A percentile compares a stretch with the other conserved stretches of the same genome.
These are phyloP conservation scores for Ensete ventricosum DNA, from an alignment of 176 grass and related monocot species.

Conservation along the genomic window DNA sequence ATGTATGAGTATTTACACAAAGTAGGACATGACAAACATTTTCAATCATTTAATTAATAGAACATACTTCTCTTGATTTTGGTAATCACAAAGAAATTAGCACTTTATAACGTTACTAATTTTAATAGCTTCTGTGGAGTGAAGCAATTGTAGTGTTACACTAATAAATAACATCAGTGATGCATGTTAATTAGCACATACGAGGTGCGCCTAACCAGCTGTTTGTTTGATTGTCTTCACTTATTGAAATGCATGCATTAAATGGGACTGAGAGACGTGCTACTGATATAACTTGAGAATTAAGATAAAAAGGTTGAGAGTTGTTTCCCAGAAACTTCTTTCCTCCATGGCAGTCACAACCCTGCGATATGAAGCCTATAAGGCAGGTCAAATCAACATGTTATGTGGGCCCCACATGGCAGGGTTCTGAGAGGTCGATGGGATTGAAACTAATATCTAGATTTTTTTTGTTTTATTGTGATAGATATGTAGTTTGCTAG, in stretches of 20 bases:
- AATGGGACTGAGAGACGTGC: not conserved
- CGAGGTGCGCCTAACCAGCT: not conserved
- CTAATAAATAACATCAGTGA: not conserved
- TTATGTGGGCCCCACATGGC: not conserved
- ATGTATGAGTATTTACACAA: too few species aligned
- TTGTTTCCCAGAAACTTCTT: not conserved
- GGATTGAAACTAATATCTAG: not conserved
- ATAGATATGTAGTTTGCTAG: not conserved
- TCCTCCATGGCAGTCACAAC: not conserved
- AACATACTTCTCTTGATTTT: too few species aligned
- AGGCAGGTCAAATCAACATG: not conserved
- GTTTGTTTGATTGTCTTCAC: not conserved
- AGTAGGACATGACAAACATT: too few species aligned
- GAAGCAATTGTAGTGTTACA: too few species aligned
- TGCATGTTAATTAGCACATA: not conserved
- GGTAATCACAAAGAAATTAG: too few species aligned
- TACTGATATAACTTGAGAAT: not conserved
- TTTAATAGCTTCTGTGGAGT: too few species aligned
- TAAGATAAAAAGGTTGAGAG: not conserved
- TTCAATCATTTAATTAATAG: too few species aligned
- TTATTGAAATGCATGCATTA: not conserved
- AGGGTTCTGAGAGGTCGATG: not conserved
- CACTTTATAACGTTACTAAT: too few species aligned
- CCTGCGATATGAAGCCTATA: not conserved
- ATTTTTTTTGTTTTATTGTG: not conserved